Percentiles rank a stretch among this genome's conserved stretches.
These are phyloP conservation scores for Hypholoma sublateritium DNA, from an alignment of 768 basidiomycete species.

Conservation along the genomic window DNA sequence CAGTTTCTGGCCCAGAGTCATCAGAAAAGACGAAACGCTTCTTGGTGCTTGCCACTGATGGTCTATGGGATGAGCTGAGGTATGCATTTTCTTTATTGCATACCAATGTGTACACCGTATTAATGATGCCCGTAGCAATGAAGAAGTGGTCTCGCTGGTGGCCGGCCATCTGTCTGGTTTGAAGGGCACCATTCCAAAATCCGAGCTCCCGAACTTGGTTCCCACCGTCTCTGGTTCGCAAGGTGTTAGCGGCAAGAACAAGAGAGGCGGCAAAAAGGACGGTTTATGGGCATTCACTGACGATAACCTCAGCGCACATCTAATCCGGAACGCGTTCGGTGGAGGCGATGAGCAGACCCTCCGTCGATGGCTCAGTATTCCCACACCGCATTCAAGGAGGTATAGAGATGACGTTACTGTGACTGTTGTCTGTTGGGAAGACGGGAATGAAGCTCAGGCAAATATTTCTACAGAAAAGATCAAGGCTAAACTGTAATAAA, in stretches of 20 bases:
- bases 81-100: slow-evolving; percentile 14
- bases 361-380: slow-evolving; percentile 72
- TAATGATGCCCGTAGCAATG: slow-evolving; percentile 49
- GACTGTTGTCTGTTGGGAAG: slow-evolving; percentile 85
- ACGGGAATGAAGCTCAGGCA: slow-evolving; percentile 46
- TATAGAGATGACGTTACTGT: slow-evolving; percentile 86
- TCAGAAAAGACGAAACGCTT: slow-evolving; percentile 56
- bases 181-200: slow-evolving; percentile 62
- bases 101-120: neutral
- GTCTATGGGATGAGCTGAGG: slow-evolving; percentile 72
- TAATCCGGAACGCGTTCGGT: slow-evolving; percentile 92
- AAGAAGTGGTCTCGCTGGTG: slow-evolving; percentile 86
- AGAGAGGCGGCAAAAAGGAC: slow-evolving; percentile 35
- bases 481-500: slow-evolving; percentile 50
- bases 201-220: slow-evolving; percentile 52
- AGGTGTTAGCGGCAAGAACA: slow-evolving; percentile 64
- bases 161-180: slow-evolving; percentile 78
- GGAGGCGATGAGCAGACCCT: slow-evolving; percentile 66
- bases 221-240: slow-evolving; percentile 53
- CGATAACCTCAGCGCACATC: slow-evolving; percentile 75
- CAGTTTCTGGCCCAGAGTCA: slow-evolving; percentile 24
- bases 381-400: slow-evolving; percentile 73
- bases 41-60: slow-evolving; percentile 88
- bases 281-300: slow-evolving; percentile 80
- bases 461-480: slow-evolving; percentile 41